Base-by-base conservation (phyloP, 2,329 filamentous ascomycete species). In the Aspergillus proliferans region DNA sequence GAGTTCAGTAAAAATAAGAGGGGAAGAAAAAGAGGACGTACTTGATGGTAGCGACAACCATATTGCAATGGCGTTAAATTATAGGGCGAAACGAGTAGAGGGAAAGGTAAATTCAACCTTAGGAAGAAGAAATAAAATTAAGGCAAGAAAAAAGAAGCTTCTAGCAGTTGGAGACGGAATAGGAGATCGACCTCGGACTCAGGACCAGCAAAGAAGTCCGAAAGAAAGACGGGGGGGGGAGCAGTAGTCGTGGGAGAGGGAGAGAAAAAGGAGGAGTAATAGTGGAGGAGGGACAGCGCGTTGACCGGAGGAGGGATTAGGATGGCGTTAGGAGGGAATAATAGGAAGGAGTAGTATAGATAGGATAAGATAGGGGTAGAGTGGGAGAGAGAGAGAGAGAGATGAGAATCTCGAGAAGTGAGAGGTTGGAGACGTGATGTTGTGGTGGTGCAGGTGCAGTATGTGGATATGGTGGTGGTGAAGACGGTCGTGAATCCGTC, bases 31-130 rank as follows among this genome's bases (percentile, higher is more conserved):
- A 45, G 30, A 18, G 43, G 48, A 73, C 78, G 60, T 70, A 83
- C 80, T 83, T 83, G 70, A 83, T 83, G 55, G 80, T 83, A 67
- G 80, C 79, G 60, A 83, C 80, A 67, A 81, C 79, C 77, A 80
- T 80, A 55, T 65, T 74, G 60, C 45, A 52, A 46, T 18, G 4
- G 26, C 26, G 26, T 30, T 30, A 12, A 7, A 36, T 18, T 36
- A 36, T 36, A 18, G 34, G 10, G 6, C 52, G 52, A 54, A 52
- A 50, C 47, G 39, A 49, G 43, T 43, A 48, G 45, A 45, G 36
- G 48, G 44, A 33, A 47, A 24, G 44, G 48, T 40, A 33, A 12
- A 21, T 44, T 42, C 15, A 40, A 49, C 26, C 26, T 9, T 30
- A 7, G 26, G 12, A 30, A 30, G 39, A 43, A 30, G 40, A 43